Conservation (phyloP, 495 filamentous ascomycete species). For the Terfezia boudieri region DNA sequence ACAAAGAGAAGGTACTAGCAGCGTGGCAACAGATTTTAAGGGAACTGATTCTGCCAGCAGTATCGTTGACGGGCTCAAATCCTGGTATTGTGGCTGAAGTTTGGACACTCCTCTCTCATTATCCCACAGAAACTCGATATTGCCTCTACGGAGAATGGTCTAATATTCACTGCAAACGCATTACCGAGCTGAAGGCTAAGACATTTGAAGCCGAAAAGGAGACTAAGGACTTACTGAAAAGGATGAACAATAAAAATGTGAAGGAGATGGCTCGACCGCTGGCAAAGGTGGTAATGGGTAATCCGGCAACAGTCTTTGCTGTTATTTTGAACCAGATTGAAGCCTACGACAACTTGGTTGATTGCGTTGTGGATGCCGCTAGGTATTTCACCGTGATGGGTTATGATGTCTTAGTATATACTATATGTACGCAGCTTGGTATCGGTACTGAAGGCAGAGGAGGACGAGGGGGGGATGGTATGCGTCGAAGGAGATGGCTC, state of each 20-base stretch:
- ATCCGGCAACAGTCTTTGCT: slow-evolving; percentile 76
- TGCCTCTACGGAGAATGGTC: slow-evolving; percentile 87
- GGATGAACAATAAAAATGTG: slow-evolving; percentile 67
- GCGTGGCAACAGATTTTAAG: slow-evolving; percentile 68
- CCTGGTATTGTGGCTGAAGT: slow-evolving; percentile 64
- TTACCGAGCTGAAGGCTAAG: slow-evolving; percentile 51
- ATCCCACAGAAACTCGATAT: slow-evolving; percentile 55
- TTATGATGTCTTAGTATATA: slow-evolving; percentile 74
- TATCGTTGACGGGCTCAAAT: slow-evolving; percentile 66
- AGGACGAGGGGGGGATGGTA: slow-evolving; percentile 58
- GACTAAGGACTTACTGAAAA: slow-evolving; percentile 61
- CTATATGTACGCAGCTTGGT: slow-evolving; percentile 40
- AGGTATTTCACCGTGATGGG: slow-evolving; percentile 80
- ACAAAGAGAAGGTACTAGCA: slow-evolving; percentile 30
- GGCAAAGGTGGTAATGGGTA: slow-evolving; percentile 67
- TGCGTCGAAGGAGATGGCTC: slow-evolving; percentile 77
- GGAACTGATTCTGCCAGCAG: slow-evolving; percentile 56
- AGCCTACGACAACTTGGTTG: slow-evolving; percentile 75
- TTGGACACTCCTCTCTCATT: slow-evolving; percentile 56
- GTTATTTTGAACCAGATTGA: slow-evolving; percentile 73
- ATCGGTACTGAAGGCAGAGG: slow-evolving; percentile 39
- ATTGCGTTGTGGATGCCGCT: slow-evolving; percentile 77
- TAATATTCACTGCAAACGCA: slow-evolving; percentile 37
- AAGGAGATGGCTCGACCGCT: slow-evolving; percentile 60
- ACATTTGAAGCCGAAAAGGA: slow-evolving; percentile 54